phyloP scores from a whole-genome alignment of 441 rosid species.

The Erodium chrysanthum region DNA sequence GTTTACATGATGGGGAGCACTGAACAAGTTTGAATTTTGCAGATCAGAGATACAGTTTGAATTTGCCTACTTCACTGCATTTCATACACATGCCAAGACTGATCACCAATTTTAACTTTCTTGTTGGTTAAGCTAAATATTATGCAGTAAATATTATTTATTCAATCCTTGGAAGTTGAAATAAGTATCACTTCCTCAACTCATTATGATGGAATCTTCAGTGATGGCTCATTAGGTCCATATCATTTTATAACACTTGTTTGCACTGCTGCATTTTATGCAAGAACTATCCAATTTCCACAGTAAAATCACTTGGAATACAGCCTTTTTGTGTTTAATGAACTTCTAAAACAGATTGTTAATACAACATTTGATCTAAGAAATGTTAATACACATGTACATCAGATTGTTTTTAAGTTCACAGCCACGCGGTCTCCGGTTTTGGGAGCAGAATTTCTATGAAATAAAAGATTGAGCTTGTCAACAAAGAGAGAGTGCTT shows the following conservation, averaged over 20 bases:
- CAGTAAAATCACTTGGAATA: not conserved
- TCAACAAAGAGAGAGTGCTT: slow-evolving; percentile 64
- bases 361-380: too few relatives aligned
- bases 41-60: too few relatives aligned
- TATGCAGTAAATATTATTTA: not conserved
- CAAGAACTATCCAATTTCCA: not conserved
- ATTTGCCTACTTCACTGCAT: too few relatives aligned
- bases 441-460: slow-evolving; percentile 33
- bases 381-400: not conserved
- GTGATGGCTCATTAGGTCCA: not conserved
- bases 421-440: slow-evolving; percentile 30
- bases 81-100: too few relatives aligned
- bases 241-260: not conserved
- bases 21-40: not conserved
- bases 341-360: too few relatives aligned
- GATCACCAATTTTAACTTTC: too few relatives aligned
- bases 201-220: not conserved
- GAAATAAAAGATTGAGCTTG: slow-evolving; percentile 56
- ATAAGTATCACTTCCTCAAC: not conserved
- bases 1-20: slow-evolving; percentile 39
- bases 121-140: not conserved
- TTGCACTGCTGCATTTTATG: not conserved
- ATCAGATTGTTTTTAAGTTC: slow-evolving; percentile 27
- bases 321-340: not conserved
- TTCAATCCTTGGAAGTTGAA: not conserved